Evolutionary conservation across 495 filamentous ascomycete species (phyloP), one percentile per base, ranked within the genome.

Genomic region (Aeminium ludgeri): DNA sequence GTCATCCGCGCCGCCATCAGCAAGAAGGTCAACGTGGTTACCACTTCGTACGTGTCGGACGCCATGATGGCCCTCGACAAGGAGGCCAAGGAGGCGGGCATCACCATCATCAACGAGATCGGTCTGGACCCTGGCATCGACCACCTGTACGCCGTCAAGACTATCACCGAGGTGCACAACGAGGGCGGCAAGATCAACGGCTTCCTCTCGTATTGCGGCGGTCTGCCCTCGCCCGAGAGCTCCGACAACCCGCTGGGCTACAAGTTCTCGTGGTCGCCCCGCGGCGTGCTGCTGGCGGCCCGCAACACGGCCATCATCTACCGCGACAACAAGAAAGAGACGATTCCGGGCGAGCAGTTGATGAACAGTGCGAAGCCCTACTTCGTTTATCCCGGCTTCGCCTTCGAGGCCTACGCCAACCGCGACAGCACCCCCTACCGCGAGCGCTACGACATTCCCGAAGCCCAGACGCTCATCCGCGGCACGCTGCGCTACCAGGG

Each of bases 81-180:
- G 41, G 69, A 76, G 47, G 74, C 70, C 56, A 94, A 94, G 69
- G 78, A 79, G 34, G 91, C 91, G 7, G 87, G 86, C 36, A 96
- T 97, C 52, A 92, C 85, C 0, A 86, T 97, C 44, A 81, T 97
- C 80, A 95, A 97, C 57, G 89, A 97, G 72, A 92, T 95, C 57
- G 86, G 87, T 42, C 59, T 92, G 34, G 76, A 68, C 43, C 65
- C 62, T 15, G 56, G 63, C 53, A 53, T 85, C 47, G 80, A 91
- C 53, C 84, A 85, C 57, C 60, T 86, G 6, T 86, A 91, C 55
- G 89, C 87, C 19, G 68, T 97, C 55, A 83, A 87, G 66, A 86
- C 78, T 31, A 93, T 97, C 51, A 67, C 76, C 30, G 74, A 85
- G 55, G 76, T 83, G 11, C 86, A 93, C 67, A 60, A 68, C 13